These are phyloP conservation scores for Colletotrichum viniferum DNA, from an alignment of 2,329 filamentous ascomycete genomes.

Conservation along the genomic window DNA sequence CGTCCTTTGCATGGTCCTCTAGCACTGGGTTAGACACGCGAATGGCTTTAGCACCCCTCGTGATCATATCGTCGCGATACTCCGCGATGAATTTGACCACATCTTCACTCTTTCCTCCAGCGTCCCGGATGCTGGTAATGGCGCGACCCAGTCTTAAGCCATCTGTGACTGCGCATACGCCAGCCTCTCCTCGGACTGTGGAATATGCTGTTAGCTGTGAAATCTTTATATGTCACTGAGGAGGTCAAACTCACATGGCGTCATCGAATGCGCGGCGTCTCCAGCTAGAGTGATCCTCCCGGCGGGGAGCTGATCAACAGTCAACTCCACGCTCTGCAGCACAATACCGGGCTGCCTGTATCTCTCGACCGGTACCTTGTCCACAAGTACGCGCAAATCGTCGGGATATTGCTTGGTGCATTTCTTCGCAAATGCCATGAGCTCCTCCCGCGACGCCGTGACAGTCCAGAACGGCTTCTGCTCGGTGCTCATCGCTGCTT, in stretches of 20 bases:
- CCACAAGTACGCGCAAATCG: not conserved
- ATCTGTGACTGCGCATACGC: not conserved
- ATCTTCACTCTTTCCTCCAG: not conserved
- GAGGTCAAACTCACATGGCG: not conserved
- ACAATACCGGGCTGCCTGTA: not conserved
- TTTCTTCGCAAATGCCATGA: not conserved
- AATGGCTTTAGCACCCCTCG: not conserved
- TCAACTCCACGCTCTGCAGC: not conserved
- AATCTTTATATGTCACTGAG: not conserved
- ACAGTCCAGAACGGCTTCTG: not conserved
- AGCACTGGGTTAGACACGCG: not conserved
- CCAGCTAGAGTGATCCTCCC: not conserved
- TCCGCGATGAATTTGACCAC: not conserved
- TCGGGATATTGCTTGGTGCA: not conserved
- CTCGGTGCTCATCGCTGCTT: not conserved
- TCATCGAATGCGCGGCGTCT: not conserved
- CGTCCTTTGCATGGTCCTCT: not conserved
- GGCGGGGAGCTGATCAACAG: not conserved
- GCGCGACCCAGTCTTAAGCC: not conserved
- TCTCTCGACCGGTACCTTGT: not conserved
- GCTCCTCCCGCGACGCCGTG: not conserved
- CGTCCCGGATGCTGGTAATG: not conserved
- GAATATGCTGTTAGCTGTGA: not conserved
- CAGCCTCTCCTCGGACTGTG: not conserved
- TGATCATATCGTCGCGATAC: not conserved